Conservation (phyloP, 108 stramenopile genomes). For the Nitzschia sp. region DNA sequence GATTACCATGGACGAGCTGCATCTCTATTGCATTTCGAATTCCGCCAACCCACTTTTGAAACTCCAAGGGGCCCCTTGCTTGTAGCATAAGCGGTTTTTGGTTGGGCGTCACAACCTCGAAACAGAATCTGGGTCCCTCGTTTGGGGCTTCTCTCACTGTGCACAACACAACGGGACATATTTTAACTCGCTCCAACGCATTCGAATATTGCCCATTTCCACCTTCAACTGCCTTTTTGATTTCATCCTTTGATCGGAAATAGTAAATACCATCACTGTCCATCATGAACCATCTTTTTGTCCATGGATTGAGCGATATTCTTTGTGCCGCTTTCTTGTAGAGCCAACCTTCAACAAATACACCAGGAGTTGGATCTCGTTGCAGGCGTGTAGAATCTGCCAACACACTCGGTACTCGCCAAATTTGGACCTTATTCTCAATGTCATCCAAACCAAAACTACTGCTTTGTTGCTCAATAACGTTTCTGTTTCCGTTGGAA, state of each 20-base stretch:
- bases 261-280: conserved; percentile 83
- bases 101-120: conserved; percentile 91
- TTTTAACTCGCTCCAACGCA: conserved; percentile 73
- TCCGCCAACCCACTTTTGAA: conserved; percentile 79
- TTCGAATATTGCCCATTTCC: conserved; percentile 23
- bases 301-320: conserved; percentile 74
- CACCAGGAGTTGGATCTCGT: conserved; percentile 75
- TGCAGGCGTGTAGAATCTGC: conserved; percentile 68
- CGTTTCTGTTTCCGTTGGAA: conserved; percentile 49
- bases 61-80: conserved; percentile 86
- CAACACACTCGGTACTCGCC: conserved; percentile 67
- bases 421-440: conserved; percentile 73
- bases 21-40: conserved; percentile 78
- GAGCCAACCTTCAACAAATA: conserved; percentile 85
- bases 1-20: conserved; percentile 72
- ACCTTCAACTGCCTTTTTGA: conserved; percentile 40
- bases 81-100: conserved; percentile 88
- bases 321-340: conserved; percentile 78
- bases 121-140: conserved; percentile 81
- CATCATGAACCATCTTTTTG: conserved; percentile 84
- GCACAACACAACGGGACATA: conserved; percentile 92
- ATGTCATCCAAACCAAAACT: conserved; percentile 54
- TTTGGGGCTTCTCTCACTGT: conserved; percentile 82
- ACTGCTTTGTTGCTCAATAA: conserved; percentile 53
- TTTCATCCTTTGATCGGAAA: conserved; percentile 51